Conservation (phyloP, 768 basidiomycete species). For the Auriscalpium orientale region DNA sequence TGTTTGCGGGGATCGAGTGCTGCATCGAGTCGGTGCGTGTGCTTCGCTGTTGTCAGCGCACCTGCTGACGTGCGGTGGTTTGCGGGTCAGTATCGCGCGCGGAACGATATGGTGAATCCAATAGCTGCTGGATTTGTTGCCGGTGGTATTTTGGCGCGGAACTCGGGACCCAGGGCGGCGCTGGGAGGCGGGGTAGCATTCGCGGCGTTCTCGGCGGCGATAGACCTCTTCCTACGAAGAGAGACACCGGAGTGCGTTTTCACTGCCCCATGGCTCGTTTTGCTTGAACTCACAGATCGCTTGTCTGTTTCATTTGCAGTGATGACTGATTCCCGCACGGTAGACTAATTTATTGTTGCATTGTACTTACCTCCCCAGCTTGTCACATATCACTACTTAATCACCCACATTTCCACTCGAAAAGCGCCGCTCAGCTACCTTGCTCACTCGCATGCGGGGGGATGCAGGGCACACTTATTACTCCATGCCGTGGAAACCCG, state of each 20-base stretch:
- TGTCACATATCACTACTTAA: background rate
- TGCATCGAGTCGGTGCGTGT: slow-evolving; percentile 84
- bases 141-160: slow-evolving; percentile 81
- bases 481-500: too few relatives aligned
- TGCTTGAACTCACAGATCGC: background rate
- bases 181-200: slow-evolving; percentile 88
- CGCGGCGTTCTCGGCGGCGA: slow-evolving; percentile 86
- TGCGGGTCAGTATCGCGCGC: slow-evolving; percentile 76
- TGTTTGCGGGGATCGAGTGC: slow-evolving; percentile 95
- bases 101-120: slow-evolving; percentile 91
- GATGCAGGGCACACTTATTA: too few relatives aligned
- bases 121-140: slow-evolving; percentile 82
- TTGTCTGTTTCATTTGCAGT: slow-evolving; percentile 6
- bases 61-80: background rate
- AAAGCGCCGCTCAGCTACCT: too few relatives aligned
- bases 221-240: slow-evolving; percentile 78
- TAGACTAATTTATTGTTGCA: background rate
- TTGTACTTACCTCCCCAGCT: background rate
- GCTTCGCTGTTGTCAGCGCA: background rate
- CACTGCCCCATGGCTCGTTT: background rate
- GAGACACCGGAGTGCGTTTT: slow-evolving; percentile 70
- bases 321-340: slow-evolving; percentile 4
- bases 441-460: too few relatives aligned
- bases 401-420: too few relatives aligned
- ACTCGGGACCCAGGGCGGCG: slow-evolving; percentile 80